These are phyloP conservation scores for Sugiyamaella xylanicola DNA, from an alignment of 1,139 yeast species.

Conservation along the genomic window DNA sequence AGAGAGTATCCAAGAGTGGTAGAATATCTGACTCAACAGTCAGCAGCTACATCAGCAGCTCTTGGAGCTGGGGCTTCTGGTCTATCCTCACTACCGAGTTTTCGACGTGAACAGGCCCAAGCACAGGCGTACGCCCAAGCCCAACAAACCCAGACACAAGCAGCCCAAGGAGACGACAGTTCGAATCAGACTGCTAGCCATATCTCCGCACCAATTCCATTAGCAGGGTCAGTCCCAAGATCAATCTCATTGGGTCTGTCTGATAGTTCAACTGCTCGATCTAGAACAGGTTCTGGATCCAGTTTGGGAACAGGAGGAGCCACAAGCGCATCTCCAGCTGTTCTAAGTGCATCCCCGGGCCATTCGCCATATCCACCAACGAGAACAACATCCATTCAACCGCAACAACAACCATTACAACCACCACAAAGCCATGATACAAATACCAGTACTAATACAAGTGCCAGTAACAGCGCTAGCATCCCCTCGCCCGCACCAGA, in stretches of 20 bases:
- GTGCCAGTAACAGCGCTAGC: slow-evolving; percentile 17
- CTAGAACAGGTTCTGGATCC: slow-evolving; percentile 1
- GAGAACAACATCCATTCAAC: background rate
- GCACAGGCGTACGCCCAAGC: background rate
- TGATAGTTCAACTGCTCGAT: background rate
- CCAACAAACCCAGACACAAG: background rate
- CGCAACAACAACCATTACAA: background rate
- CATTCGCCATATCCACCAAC: background rate
- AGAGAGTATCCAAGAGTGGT: slow-evolving; percentile 60
- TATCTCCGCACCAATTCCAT: background rate
- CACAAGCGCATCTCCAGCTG: background rate
- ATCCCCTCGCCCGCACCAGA: background rate
- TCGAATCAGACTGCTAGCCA: background rate
- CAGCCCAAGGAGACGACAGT: slow-evolving; percentile 5
- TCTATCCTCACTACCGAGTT: slow-evolving; percentile 11
- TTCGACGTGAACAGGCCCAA: slow-evolving; percentile 4
- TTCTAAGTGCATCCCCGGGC: background rate
- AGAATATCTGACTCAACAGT: slow-evolving; percentile 54
- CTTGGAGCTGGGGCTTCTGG: slow-evolving; percentile 16
- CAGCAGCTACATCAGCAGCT: slow-evolving; percentile 20
- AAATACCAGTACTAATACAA: no score
- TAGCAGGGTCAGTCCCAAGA: slow-evolving; percentile 3
- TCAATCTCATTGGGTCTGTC: background rate
- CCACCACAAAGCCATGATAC: background rate
- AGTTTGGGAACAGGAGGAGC: background rate